Evolutionary conservation across 768 basidiomycete genomes (phyloP).

Genomic region (Porpolomopsis calyptriformis): DNA sequence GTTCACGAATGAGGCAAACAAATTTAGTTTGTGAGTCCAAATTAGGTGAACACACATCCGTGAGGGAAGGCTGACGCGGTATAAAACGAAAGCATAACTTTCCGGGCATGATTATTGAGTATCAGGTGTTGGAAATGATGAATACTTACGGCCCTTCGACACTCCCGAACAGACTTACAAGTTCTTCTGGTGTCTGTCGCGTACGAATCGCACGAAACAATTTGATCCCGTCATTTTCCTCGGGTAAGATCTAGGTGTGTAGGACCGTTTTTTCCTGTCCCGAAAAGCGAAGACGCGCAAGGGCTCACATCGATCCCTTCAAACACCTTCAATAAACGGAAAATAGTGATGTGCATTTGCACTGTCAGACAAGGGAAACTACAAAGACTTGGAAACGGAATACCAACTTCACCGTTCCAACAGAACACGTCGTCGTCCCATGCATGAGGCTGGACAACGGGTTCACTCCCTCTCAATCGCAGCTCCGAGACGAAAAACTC

Average conservation of each 20-base stretch:
- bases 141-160: slow-evolving; percentile 75
- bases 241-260: slow-evolving; percentile 33
- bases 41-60: too few relatives aligned
- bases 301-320: slow-evolving; percentile 63
- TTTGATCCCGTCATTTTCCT: slow-evolving; percentile 67
- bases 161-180: slow-evolving; percentile 41
- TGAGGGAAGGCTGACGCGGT: slow-evolving; percentile 41
- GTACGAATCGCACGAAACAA: slow-evolving; percentile 28
- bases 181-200: slow-evolving; percentile 25
- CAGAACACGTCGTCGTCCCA: slow-evolving; percentile 52
- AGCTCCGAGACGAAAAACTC: slow-evolving; percentile 70
- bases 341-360: not conserved
- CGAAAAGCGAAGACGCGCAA: not conserved
- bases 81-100: slow-evolving; percentile 77
- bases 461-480: slow-evolving; percentile 49
- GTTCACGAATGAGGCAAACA: not conserved
- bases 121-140: not conserved
- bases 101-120: not conserved
- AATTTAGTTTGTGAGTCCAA: too few relatives aligned
- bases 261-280: not conserved
- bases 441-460: slow-evolving; percentile 60
- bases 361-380: not conserved
- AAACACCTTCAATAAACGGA: slow-evolving; percentile 49
- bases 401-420: slow-evolving; percentile 75
- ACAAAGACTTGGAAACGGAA: not conserved